phyloP scores from a whole-genome alignment of 2,329 filamentous ascomycete genomes.

The Zymoseptoria passerinii region DNA sequence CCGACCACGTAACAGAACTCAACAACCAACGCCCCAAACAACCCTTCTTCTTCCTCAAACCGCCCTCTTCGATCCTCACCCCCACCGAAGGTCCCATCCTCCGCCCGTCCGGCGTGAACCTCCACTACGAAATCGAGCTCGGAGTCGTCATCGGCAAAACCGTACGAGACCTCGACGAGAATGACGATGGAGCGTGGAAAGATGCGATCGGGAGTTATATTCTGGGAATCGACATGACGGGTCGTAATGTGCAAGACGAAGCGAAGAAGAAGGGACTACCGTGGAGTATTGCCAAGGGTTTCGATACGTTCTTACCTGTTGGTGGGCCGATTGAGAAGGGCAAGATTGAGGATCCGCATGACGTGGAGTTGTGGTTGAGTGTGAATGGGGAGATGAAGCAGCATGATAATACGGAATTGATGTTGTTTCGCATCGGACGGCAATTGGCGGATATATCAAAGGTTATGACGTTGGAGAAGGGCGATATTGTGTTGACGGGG shows the following conservation, averaged over 20 bases:
- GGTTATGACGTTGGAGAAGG: constrained; percentile 88
- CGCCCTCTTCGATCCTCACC: constrained; percentile 73
- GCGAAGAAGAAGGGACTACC: constrained; percentile 95
- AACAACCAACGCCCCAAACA: constrained; percentile 82
- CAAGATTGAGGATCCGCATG: constrained; percentile 76
- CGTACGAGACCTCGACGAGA: constrained; percentile 63
- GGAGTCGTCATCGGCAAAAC: constrained; percentile 79
- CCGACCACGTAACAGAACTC: constrained; percentile 89
- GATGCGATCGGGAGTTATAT: constrained; percentile 82
- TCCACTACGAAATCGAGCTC: constrained; percentile 94
- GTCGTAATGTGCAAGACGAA: constrained; percentile 88
- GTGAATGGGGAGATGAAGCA: constrained; percentile 76
- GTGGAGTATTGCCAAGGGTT: constrained; percentile 94
- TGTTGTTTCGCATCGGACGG: constrained; percentile 85
- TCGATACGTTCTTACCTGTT: constrained; percentile 92
- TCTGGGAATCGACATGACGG: constrained; percentile 94
- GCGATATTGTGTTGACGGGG: constrained; percentile 91
- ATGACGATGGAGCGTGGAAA: constrained; percentile 67
- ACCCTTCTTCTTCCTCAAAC: constrained; percentile 99
- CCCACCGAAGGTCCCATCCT: constrained; percentile 72
- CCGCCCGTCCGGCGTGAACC: constrained; percentile 69
- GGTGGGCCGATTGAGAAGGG: constrained; percentile 72
- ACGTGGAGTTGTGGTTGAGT: constrained; percentile 74
- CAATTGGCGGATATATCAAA: constrained; percentile 85
- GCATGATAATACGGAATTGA: constrained; percentile 80